Base-by-base conservation (phyloP, 2,329 filamentous ascomycete species). In the Hyphodiscus sp. region DNA sequence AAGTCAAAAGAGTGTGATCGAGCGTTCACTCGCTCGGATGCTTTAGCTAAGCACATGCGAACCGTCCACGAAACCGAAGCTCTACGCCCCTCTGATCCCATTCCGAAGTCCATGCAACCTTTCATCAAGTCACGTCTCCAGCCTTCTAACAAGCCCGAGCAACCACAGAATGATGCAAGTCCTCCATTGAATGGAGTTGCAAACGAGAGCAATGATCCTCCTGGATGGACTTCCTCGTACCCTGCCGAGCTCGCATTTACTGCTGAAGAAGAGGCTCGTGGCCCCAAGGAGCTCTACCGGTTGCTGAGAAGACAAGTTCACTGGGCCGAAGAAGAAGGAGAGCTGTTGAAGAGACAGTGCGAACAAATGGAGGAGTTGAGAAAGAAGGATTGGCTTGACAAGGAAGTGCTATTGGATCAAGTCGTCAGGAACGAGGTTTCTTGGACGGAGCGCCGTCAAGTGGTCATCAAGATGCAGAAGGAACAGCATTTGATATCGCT, bases 31-130 rank as follows among this genome's bases (percentile, higher is more conserved):
- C 81, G 94, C 60, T 96, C 92, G 20, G 94, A 99, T 66, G 94
- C 94, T 13, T 79, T 99, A 0, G 91, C 92, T 1, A 99, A 99
- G 71, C 94, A 99, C 69, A 97, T 97, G 90, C 87, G 94, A 63
- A 97, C 94, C 16, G 91, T 99, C 41, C 94, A 99, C 74, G 94
- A 99, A 70, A 96, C 92, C 2, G 94, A 99, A 73, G 88, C 90
- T 16, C 78, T 96, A 20, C 85, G 89, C n/a, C 87, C 89, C 4
- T 84, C 82, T 16, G 84, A 91, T 67, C 83, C 86, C 1, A 81
- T 89, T 13, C 83, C 86, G 20, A 87, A 89, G 68, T 83, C 83
- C 54, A 79, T 82, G 74, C 81, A 83, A 62, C 67, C 74, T 1
- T 70, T 56, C 16, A 58, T 57, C 18, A 62, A 62, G 16, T 71